Evolutionary conservation across 1,284 basidiomycete species (phyloP).

Genomic region (Leccinum subrobustum): DNA sequence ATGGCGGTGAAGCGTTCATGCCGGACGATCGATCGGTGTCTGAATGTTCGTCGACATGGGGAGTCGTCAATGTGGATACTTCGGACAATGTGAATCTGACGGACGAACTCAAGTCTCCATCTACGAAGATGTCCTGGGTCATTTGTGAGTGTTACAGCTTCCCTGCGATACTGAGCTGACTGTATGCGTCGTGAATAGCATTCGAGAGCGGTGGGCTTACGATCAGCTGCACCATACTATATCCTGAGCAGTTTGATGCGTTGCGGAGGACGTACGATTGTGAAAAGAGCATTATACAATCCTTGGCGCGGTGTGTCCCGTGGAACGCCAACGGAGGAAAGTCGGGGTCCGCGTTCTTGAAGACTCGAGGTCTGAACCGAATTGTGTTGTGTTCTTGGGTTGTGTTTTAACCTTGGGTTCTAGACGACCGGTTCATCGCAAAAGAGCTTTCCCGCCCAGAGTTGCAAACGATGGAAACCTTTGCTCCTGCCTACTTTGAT

Average conservation of each 20-base stretch:
- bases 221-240: constrained; percentile 95
- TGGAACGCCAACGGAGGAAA: constrained; percentile 95
- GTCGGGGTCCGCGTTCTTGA: constrained; percentile 94
- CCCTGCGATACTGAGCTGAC: constrained; percentile 1
- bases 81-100: constrained; percentile 65
- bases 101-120: constrained; percentile 73
- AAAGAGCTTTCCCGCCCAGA: constrained; percentile 94
- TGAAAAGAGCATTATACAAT: constrained; percentile 92
- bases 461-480: constrained; percentile 93
- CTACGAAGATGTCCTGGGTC: constrained; percentile 76
- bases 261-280: constrained; percentile 91
- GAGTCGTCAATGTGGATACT: constrained; percentile 77
- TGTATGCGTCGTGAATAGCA: constrained; percentile 63
- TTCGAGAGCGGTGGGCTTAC: constrained; percentile 90
- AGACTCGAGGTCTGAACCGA: constrained; percentile 72
- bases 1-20: constrained; percentile 80
- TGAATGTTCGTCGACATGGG: constrained; percentile 82
- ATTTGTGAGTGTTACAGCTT: constrained; percentile 52
- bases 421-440: constrained; percentile 97
- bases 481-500: constrained; percentile 97
- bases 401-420: background rate
- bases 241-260: constrained; percentile 97
- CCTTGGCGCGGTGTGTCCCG: constrained; percentile 90
- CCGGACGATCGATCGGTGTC: constrained; percentile 79
- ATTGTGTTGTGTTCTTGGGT: background rate